Percentiles rank a stretch among this genome's conserved stretches.
These are phyloP conservation scores for Sphaerulina vaccinii DNA, from an alignment of 2,329 filamentous ascomycete genomes.

Conservation along the genomic window DNA sequence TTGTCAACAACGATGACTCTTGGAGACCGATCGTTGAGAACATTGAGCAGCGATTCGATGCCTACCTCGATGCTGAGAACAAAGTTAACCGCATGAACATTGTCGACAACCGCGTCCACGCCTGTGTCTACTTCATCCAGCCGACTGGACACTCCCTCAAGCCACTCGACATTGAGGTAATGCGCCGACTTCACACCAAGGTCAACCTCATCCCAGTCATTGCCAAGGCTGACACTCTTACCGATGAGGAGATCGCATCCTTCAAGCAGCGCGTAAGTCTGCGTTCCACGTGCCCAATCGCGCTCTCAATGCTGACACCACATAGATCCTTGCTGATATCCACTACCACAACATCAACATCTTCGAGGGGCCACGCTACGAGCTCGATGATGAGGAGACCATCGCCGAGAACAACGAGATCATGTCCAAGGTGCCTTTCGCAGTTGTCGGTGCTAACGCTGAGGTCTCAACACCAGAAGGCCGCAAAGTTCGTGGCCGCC, in stretches of 20 bases:
- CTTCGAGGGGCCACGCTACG: constrained; percentile 97
- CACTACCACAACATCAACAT: constrained; percentile 97
- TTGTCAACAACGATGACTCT: constrained; percentile 99
- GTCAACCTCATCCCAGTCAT: constrained; percentile 99
- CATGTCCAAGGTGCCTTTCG: constrained; percentile 99
- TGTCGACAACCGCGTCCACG: constrained; percentile 97
- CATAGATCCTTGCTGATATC: constrained; percentile 91
- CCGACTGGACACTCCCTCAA: constrained; percentile 97
- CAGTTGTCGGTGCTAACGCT: constrained; percentile 93
- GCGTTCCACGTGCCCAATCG: neutral
- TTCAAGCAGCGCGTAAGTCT: constrained; percentile 93
- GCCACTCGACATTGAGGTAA: constrained; percentile 97
- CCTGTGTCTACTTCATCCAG: constrained; percentile 99
- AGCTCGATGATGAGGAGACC: constrained; percentile 98
- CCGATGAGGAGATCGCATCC: constrained; percentile 87
- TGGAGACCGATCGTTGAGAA: constrained; percentile 99
- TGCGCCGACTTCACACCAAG: constrained; percentile 99
- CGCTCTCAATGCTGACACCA: constrained; percentile 23
- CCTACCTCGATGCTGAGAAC: constrained; percentile 98
- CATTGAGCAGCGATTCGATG: constrained; percentile 98
- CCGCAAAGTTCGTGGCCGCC: constrained; percentile 90
- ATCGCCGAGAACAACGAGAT: constrained; percentile 99
- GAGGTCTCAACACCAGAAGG: constrained; percentile 90
- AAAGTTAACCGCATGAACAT: constrained; percentile 99
- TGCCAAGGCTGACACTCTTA: constrained; percentile 96